Base-by-base conservation (phyloP, 305 asterid species). In the Coffea humblotiana region DNA sequence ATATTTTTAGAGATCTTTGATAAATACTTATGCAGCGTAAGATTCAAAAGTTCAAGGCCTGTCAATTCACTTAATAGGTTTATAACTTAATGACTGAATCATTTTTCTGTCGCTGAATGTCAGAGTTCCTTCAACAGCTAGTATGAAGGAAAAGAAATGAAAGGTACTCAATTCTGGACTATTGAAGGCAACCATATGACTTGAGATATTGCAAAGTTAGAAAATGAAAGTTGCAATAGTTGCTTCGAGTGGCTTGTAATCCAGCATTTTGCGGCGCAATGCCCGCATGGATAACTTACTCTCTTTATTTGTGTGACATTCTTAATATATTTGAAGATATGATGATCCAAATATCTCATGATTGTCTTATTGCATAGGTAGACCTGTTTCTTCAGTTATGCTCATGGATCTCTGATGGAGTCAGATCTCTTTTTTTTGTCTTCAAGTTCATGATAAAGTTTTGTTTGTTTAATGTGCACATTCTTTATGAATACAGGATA, bases 401-500 rank as follows among this genome's bases (percentile, higher is more conserved):
- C 43, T 65, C 12, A 1, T 65, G 0, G 0, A 65, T 65, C 35
- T 65, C 21, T 65, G 43, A 16, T 8, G 35, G 25, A n/a, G 19
- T 3, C 69, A 64, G 27, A 2, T 11, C 35, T n/a, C 25, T 64
- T 4, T 11, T 63, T 32, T n/a, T 63, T 27, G 43, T 63, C 68
- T 43, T 40, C 43, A 43, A 27, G 64, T 27, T 64, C 65, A 48
- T 48, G 23, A 23, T 78, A 14, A 63, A n/a, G 47, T 79, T 16
- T 66, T 43, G 27, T 58, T 74, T 25, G 68, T 47, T 67, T 37
- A 80, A 70, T 66, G 58, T 58, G 32, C 69, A 47, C 61, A 54
- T 43, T 66, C 32, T 45, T 60, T 45, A 35, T 71, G 67, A 80
- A 68, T 81, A 82, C 88, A 87, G 92, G 83, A 82, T 49, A 51